A percentile compares a stretch with the other conserved stretches of the same genome.
Evolutionary conservation across 2,329 filamentous ascomycete species (phyloP).

Genomic region (Colletotrichum tropicale): DNA sequence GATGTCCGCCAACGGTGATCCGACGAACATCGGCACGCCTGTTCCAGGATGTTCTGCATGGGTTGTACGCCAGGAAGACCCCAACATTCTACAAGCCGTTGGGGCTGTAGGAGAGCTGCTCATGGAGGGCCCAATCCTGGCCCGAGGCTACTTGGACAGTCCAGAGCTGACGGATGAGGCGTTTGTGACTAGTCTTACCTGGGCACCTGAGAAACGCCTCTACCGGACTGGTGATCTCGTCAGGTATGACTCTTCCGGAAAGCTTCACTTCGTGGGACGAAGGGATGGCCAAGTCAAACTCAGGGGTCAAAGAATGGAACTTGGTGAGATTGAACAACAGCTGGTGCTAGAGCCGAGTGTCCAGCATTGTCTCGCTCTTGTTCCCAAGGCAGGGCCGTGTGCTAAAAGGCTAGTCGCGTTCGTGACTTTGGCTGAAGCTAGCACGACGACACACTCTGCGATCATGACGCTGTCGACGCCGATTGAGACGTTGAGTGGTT

Average conservation of each 20-base stretch:
- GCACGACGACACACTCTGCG: too few species aligned
- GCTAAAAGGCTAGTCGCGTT: neutral
- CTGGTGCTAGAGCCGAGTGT: neutral
- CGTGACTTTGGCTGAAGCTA: neutral
- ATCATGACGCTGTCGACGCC: neutral
- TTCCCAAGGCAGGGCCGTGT: neutral
- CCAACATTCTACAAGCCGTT: neutral
- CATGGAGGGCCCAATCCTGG: conserved; percentile 24
- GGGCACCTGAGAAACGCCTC: conserved; percentile 62
- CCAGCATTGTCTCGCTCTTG: neutral
- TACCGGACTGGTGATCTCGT: conserved; percentile 87
- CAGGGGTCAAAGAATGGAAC: conserved; percentile 78
- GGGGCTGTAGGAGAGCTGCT: conserved; percentile 24
- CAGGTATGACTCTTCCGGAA: conserved; percentile 76
- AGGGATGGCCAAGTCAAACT: conserved; percentile 83
- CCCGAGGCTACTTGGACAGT: conserved; percentile 70
- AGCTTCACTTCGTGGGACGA: conserved; percentile 74
- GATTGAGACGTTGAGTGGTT: neutral
- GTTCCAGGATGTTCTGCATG: conserved; percentile 15
- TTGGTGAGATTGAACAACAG: conserved; percentile 71
- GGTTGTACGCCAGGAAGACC: conserved; percentile 18
- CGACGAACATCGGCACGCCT: conserved; percentile 34
- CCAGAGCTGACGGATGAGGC: conserved; percentile 65
- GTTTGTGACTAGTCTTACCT: conserved; percentile 70
- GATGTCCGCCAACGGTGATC: conserved; percentile 46